Evolutionary conservation across 1,284 basidiomycete species (phyloP), one percentile per base, ranked within the genome.

Genomic region (Heterobasidion irregulare): DNA sequence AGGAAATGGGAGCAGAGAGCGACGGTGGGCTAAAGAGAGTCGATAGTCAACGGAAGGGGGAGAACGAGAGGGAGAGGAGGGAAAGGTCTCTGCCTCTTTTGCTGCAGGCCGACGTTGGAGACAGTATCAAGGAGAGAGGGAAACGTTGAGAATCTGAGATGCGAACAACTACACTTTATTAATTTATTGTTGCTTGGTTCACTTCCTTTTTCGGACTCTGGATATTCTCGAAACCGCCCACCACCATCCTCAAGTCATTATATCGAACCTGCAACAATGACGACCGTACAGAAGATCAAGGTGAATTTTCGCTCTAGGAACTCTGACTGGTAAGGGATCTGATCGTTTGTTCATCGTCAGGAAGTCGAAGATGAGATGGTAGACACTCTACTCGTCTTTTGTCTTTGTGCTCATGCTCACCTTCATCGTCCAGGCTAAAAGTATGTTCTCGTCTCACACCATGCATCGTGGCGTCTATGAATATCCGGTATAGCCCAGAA

Each of bases 311-410:
- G 38, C 9, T 49, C 8, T 34, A 59, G 38, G 53, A 57, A 13
- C 53, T 33, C 54, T 56, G 13, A 58, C 53, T 4, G 15, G 6
- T 6, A 26, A 26, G 26, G 26, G 4, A 5, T 26, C 26, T 26
- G 26, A 26, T 26, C 26, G 26, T 26, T 26, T 50, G 56, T 55
- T 52, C 50, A 51, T 13, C 33, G 12, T 38, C 63, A 90, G 86
- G 92, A 94, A 84, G 82, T 96, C 71, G 93, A 96, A 79, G 91
- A 94, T 89, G 93, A 96, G 75, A 94, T 95, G 90, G 91, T 88
- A 70, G 76, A 81, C 69, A 64, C 13, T 34, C 47, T 50, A 35
- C 36, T 12, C 36, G n/a, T 6, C 36, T 18, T 46, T 45, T 47
- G 43, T 43, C 47, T 34, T 47, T 36, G 51, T 58, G 47, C 16